Evolutionary conservation across 768 basidiomycete genomes (phyloP).

Genomic region (Royoungia palumana): DNA sequence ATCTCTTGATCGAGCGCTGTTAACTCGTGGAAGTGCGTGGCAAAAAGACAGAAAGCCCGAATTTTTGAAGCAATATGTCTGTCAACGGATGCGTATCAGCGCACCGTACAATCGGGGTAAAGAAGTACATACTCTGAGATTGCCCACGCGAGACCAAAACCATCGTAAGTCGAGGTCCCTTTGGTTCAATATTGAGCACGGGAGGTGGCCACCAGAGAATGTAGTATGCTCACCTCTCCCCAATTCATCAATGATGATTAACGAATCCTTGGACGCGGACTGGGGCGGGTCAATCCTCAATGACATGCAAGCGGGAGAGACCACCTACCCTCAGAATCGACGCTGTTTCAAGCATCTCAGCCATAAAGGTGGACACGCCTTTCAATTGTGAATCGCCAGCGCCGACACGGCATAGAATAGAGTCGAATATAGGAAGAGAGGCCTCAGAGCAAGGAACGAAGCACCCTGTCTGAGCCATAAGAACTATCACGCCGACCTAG

Average conservation of each 20-base stretch:
- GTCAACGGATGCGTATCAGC: background rate
- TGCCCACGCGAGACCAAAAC: conserved; percentile 97
- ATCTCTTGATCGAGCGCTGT: conserved; percentile 88
- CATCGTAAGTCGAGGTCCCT: conserved; percentile 97
- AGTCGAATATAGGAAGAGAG: conserved; percentile 89
- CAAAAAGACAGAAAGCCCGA: conserved; percentile 92
- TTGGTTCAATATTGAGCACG: conserved; percentile 8
- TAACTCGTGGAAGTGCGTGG: conserved; percentile 97
- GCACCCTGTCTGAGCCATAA: conserved; percentile 94
- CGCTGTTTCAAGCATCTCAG: conserved; percentile 98
- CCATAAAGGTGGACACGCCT: conserved; percentile 99
- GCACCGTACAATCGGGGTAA: too few relatives aligned
- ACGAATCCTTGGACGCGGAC: conserved; percentile 88
- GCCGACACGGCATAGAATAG: conserved; percentile 91
- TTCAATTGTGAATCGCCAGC: conserved; percentile 98
- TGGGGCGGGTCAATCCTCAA: conserved; percentile 28
- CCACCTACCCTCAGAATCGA: conserved; percentile 77
- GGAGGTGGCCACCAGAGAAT: background rate
- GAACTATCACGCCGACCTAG: conserved; percentile 88
- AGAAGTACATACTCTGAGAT: conserved; percentile 79
- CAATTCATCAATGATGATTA: conserved; percentile 97
- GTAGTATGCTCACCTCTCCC: conserved; percentile 60
- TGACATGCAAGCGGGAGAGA: background rate
- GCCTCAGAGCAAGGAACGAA: conserved; percentile 93
- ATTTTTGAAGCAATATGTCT: conserved; percentile 94